phyloP scores from a whole-genome alignment of 106 monocot species.

The Posidonia australis region DNA sequence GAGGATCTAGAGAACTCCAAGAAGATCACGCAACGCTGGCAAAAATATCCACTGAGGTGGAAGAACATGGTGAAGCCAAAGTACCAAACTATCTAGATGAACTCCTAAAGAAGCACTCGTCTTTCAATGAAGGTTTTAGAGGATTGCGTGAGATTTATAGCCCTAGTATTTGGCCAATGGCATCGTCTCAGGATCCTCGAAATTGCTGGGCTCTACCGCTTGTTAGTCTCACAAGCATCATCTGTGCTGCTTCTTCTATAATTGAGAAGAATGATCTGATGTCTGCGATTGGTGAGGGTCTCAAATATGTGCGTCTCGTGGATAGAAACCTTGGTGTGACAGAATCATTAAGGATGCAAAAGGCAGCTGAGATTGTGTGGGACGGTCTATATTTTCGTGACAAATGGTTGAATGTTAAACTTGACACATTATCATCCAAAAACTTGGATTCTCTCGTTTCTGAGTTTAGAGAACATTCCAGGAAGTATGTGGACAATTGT shows the following conservation, averaged over 20 bases:
- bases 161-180: not conserved
- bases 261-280: not conserved
- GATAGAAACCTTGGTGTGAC: constrained; percentile 4
- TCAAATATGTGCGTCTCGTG: constrained; percentile 6
- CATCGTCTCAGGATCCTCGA: not conserved
- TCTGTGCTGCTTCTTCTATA: not conserved
- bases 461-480: not conserved
- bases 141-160: not conserved
- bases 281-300: constrained; percentile 1
- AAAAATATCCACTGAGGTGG: not conserved
- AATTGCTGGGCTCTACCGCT: constrained; percentile 13
- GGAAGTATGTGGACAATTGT: not conserved
- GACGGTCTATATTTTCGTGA: not conserved
- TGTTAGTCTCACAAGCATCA: constrained; percentile 6
- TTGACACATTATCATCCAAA: not conserved
- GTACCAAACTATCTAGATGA: too few species aligned
- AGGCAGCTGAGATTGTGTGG: constrained; percentile 3
- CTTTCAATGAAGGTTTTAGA: not conserved
- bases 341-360: constrained; percentile 4
- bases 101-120: not conserved
- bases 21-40: not conserved
- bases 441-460: not conserved
- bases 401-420: constrained; percentile 6
- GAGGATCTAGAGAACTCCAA: not conserved
- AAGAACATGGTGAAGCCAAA: not conserved